Evolutionary conservation across 1,139 yeast genomes (phyloP).

Genomic region (Tardiomyces depauwii): DNA sequence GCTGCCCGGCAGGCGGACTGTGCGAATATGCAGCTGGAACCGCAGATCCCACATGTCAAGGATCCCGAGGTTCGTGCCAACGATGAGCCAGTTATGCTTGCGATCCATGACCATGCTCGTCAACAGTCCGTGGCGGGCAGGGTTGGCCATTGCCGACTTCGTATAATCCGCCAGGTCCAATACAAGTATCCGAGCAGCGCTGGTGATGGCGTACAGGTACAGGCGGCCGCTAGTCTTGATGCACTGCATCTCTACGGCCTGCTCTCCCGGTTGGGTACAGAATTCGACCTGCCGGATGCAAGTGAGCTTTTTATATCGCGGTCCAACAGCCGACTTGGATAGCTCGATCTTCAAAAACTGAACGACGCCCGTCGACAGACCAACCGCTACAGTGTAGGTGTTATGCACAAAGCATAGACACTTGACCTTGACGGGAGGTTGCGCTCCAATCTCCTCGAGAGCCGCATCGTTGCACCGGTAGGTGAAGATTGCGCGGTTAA

Average conservation of each 20-base stretch:
- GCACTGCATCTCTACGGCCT: conserved; percentile 35
- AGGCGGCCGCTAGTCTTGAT: conserved; percentile 21
- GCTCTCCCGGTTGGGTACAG: conserved; percentile 21
- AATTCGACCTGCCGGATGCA: neutral
- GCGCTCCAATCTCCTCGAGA: conserved; percentile 1
- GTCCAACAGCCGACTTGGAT: conserved; percentile 21
- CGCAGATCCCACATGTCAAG: conserved; percentile 76
- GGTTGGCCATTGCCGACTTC: conserved; percentile 37
- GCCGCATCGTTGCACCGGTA: conserved; percentile 15
- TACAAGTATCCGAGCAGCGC: conserved; percentile 41
- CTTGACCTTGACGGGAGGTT: conserved; percentile 13
- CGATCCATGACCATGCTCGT: conserved; percentile 50
- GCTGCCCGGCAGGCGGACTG: conserved; percentile 46
- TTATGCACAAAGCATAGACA: conserved; percentile 39
- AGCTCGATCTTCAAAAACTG: conserved; percentile 40
- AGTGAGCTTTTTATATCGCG: conserved; percentile 17
- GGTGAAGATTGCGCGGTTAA: conserved; percentile 42
- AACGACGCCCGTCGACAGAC: conserved; percentile 55
- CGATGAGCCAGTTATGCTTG: conserved; percentile 46
- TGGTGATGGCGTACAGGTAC: conserved; percentile 36
- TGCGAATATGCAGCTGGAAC: conserved; percentile 46
- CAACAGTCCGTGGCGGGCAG: conserved; percentile 54
- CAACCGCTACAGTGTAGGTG: conserved; percentile 55
- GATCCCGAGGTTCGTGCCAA: conserved; percentile 69
- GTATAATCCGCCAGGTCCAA: conserved; percentile 49